phyloP scores from a whole-genome alignment of 257 asterid genomes.

The Avicennia marina region DNA sequence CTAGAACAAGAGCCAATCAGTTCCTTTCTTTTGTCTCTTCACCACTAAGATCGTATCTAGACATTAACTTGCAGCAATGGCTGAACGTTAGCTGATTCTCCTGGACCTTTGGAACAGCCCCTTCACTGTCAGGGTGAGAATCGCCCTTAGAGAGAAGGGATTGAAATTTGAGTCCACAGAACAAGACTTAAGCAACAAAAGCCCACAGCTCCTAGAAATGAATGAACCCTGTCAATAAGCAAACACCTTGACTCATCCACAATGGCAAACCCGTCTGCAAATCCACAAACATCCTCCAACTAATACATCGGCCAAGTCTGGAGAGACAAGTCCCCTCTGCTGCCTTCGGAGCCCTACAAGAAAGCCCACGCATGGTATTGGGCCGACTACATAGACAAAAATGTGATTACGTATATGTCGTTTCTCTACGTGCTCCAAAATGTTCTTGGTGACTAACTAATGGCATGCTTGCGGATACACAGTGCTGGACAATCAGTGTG shows the following conservation, averaged over 20 bases:
- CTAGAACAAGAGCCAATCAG: too few species aligned
- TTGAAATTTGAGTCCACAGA: constrained; percentile 23
- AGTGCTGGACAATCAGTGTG: constrained; percentile 26
- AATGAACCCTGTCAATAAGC: constrained; percentile 32
- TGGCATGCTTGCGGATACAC: constrained; percentile 18
- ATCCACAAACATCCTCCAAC: constrained; percentile 7
- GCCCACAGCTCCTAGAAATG: constrained; percentile 10
- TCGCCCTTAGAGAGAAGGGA: constrained; percentile 33
- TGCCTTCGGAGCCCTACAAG: constrained; percentile 23
- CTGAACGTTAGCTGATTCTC: constrained; percentile 6
- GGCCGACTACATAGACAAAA: constrained; percentile 31
- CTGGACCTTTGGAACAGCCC: constrained; percentile 18
- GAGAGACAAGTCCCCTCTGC: constrained; percentile 14
- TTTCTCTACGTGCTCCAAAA: too few species aligned
- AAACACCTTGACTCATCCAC: constrained; percentile 23
- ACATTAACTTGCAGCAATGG: constrained; percentile 11
- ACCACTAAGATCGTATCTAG: too few species aligned
- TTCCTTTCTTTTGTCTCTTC: too few species aligned
- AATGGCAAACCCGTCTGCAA: constrained; percentile 15
- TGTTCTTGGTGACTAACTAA: too few species aligned
- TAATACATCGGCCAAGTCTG: constrained; percentile 29
- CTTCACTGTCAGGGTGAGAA: constrained; percentile 26
- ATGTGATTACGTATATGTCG: too few species aligned
- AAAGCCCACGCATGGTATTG: constrained; percentile 24
- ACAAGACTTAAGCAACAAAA: constrained; percentile 17